Conservation (phyloP, 371 early-diverging fungal species). For the Zancudomyces culisetae region DNA sequence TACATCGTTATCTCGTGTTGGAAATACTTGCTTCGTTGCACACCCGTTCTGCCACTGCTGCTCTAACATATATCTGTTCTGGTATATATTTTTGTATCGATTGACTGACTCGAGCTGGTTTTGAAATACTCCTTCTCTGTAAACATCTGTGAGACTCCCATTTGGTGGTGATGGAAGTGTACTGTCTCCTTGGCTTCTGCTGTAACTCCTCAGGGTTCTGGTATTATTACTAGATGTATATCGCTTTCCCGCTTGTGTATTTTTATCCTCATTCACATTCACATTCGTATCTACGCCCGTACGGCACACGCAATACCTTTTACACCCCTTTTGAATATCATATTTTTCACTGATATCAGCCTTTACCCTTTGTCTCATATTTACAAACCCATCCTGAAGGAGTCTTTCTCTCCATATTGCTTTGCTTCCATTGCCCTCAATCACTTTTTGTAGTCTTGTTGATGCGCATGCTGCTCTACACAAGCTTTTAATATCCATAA, state of each 20-base stretch:
- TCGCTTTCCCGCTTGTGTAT: neutral
- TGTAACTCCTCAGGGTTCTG: neutral
- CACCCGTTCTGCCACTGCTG: slow-evolving; percentile 64
- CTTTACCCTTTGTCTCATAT: neutral
- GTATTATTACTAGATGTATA: no score
- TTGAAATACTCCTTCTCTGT: no score
- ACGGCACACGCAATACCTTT: no score
- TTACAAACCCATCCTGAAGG: slow-evolving; percentile 5
- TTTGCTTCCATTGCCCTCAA: slow-evolving; percentile 50
- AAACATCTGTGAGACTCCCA: no score
- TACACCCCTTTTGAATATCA: neutral
- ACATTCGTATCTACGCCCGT: neutral
- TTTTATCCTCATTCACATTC: neutral
- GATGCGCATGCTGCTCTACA: slow-evolving; percentile 58
- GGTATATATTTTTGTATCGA: slow-evolving; percentile 57
- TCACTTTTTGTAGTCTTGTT: slow-evolving; percentile 45
- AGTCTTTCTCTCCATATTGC: slow-evolving; percentile 38
- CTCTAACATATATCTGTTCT: slow-evolving; percentile 45
- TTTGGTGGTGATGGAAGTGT: neutral
- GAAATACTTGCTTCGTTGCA: slow-evolving; percentile 51
- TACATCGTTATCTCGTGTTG: slow-evolving; percentile 56
- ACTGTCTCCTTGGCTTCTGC: neutral
- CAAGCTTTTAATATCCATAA: slow-evolving; percentile 54
- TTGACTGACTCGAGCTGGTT: slow-evolving; percentile 10
- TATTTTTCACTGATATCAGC: neutral